phyloP scores from a whole-genome alignment of 306 rosid genomes.

The Lathyrus sativus region DNA sequence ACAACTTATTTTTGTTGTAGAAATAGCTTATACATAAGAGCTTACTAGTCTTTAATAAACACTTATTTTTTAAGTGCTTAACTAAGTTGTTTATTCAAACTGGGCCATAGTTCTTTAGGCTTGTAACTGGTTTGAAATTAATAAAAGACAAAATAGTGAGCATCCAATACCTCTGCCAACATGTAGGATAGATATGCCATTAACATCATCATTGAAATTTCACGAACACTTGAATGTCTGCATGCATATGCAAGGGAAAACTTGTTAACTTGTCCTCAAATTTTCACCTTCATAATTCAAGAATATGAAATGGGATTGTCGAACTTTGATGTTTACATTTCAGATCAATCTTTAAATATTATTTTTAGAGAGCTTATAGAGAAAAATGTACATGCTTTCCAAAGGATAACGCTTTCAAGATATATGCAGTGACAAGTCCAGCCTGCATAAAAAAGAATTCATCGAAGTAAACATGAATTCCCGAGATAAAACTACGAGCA shows the following conservation, averaged over 20 bases:
- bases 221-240: conserved; percentile 90
- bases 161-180: conserved; percentile 76
- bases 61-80: neutral
- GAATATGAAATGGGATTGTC: too few species aligned
- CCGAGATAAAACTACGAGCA: neutral
- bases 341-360: neutral
- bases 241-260: conserved; percentile 30
- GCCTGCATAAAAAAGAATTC: conserved; percentile 46
- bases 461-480: neutral
- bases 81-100: neutral
- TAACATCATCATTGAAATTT: conserved; percentile 75
- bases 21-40: neutral
- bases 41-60: neutral
- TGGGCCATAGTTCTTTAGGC: neutral
- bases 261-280: too few species aligned
- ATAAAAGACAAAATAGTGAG: neutral
- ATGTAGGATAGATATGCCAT: conserved; percentile 93
- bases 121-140: conserved; percentile 15
- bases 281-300: too few species aligned
- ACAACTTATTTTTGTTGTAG: neutral
- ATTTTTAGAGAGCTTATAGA: conserved; percentile 7
- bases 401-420: conserved; percentile 67
- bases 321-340: conserved; percentile 6
- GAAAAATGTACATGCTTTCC: conserved; percentile 56
- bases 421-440: conserved; percentile 76